A percentile compares a stretch with the other conserved stretches of the same genome.
Evolutionary conservation across 2,329 filamentous ascomycete genomes (phyloP).

Genomic region (Endothia cerciana): DNA sequence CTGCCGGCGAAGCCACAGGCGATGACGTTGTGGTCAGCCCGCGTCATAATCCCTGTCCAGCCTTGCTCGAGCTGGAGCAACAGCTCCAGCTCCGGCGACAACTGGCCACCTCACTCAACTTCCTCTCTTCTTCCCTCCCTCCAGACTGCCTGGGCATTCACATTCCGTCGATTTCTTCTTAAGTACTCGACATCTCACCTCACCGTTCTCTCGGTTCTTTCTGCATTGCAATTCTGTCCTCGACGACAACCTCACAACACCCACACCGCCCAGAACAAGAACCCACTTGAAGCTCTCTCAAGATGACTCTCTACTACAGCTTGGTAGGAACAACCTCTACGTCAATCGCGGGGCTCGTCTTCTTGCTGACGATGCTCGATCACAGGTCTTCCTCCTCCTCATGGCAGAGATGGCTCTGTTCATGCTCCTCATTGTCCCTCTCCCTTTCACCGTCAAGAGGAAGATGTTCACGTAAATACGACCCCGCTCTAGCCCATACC

Average conservation of each 20-base stretch:
- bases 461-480: slow-evolving; percentile 73
- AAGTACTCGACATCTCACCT: not conserved
- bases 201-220: not conserved
- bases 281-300: slow-evolving; percentile 38
- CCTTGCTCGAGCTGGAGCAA: slow-evolving; percentile 22
- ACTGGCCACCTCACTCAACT: slow-evolving; percentile 27
- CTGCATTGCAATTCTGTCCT: slow-evolving; percentile 1
- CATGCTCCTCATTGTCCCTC: slow-evolving; percentile 78
- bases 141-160: not conserved
- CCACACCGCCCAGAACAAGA: not conserved
- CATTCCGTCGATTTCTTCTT: not conserved
- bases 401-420: slow-evolving; percentile 84
- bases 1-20: slow-evolving; percentile 10
- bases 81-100: slow-evolving; percentile 18
- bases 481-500: not conserved
- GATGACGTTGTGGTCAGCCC: slow-evolving; percentile 27
- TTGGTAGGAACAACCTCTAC: slow-evolving; percentile 44
- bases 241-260: not conserved
- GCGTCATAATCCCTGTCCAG: slow-evolving; percentile 24
- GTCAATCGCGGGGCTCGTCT: slow-evolving; percentile 2
- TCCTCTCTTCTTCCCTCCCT: not conserved
- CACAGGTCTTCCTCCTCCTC: slow-evolving; percentile 79
- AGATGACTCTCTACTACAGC: slow-evolving; percentile 63
- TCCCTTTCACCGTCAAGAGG: slow-evolving; percentile 84
- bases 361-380: slow-evolving; percentile 34